Conservation (phyloP, 257 asterid genomes). For the Ophiorrhiza pumila region DNA sequence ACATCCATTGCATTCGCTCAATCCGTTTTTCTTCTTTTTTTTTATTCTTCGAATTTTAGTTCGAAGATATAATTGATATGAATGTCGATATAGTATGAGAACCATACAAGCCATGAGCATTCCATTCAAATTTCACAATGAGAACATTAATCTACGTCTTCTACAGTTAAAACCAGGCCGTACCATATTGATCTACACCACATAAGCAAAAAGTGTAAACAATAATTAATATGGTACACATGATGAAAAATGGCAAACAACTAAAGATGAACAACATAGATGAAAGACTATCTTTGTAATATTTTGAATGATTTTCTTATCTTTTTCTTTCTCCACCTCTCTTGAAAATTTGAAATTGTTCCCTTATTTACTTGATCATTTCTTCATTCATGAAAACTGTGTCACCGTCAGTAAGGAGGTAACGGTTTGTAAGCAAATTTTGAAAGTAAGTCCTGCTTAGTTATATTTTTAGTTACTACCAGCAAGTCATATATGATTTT, state of each 20-base stretch:
- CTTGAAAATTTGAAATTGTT: background rate
- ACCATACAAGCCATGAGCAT: no score
- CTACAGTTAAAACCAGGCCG: no score
- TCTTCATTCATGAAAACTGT: background rate
- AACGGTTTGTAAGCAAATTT: background rate
- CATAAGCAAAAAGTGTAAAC: no score
- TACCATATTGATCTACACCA: no score
- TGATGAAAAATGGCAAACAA: background rate
- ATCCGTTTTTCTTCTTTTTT: no score
- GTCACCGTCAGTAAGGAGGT: background rate
- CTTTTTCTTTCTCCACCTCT: background rate
- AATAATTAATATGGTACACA: no score
- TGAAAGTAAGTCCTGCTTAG: background rate
- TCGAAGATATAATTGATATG: no score
- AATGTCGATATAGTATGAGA: no score
- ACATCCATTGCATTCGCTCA: no score
- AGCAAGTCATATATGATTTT: background rate
- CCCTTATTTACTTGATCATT: background rate
- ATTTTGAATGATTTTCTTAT: background rate
- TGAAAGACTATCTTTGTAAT: background rate
- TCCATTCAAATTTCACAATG: no score
- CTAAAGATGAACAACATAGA: background rate
- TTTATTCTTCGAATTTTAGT: no score
- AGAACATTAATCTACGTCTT: no score
- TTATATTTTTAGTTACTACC: background rate